Evolutionary conservation across 495 filamentous ascomycete species (phyloP).

Genomic region (Hypoxylon lienhwacheense): DNA sequence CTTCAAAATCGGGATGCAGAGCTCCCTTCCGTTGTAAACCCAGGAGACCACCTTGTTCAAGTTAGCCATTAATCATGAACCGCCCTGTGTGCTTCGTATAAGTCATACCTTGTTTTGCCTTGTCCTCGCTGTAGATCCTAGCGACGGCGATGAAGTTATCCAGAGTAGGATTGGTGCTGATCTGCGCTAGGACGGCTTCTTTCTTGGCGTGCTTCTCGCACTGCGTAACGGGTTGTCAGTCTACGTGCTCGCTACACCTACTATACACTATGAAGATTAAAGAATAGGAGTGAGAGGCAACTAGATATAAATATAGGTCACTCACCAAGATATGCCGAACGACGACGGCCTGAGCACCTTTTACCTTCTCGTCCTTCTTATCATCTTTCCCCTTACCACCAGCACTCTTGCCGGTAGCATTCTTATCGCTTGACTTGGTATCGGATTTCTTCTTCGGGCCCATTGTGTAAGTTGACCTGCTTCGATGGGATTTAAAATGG

Average conservation of each 20-base stretch:
- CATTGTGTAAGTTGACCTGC: conserved; percentile 17
- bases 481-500: too few species aligned
- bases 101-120: conserved; percentile 72
- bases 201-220: conserved; percentile 89
- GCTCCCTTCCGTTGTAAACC: conserved; percentile 82
- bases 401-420: conserved; percentile 51
- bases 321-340: conserved; percentile 84
- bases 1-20: conserved; percentile 75
- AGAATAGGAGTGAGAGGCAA: neutral
- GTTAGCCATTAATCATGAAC: conserved; percentile 3
- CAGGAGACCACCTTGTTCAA: conserved; percentile 66
- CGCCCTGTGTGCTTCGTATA: neutral
- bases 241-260: neutral
- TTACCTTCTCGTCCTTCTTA: conserved; percentile 57
- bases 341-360: conserved; percentile 78
- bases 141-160: conserved; percentile 90
- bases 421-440: conserved; percentile 50
- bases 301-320: conserved; percentile 1
- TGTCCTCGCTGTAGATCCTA: conserved; percentile 83
- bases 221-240: conserved; percentile 50
- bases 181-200: conserved; percentile 80
- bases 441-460: conserved; percentile 39
- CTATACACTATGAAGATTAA: neutral
- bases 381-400: conserved; percentile 52
- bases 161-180: conserved; percentile 60